Base-by-base conservation (phyloP, 306 rosid genomes). In the Lathyrus aphaca region DNA sequence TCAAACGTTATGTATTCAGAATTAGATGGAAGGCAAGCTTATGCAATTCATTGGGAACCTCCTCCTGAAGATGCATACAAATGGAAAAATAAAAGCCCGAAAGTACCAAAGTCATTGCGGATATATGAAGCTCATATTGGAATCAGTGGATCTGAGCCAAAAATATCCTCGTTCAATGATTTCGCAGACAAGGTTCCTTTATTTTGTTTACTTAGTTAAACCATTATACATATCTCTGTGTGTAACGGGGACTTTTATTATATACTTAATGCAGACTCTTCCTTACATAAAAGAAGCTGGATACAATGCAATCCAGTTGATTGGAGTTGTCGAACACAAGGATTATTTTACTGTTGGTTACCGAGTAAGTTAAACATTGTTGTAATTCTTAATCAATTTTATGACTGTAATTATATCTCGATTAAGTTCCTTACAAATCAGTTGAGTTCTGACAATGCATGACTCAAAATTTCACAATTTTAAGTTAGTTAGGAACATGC, bases 311-410 rank as follows among this genome's bases (percentile, higher is more conserved):
- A 87, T 94, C 74, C 96, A 94, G 86, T 79, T 94, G 79, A 82
- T 94, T 78, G 98, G 98, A 74, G 79, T 87, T 79, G 82, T 84
- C 46, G 97, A 94, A 59, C 98, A 94, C 85, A 88, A 84, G 85
- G 97, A 94, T 91, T 94, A 94, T 79, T 94, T 90, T 61, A 94
- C 97, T 48, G 95, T 94, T 79, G 98, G 97, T 56, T 90, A 90
- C 66, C 82, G 95, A 84, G 98, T 94, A 75, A 86, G 96, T 69
- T 66, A 43, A 67, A 38, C 14, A 1, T 80, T 69, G 64, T 74
- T 71, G 58, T 66, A 8, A 66, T 51, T 68, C 54, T 74, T 18
- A 38, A 32, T 14, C 59, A 29, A 19, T 72, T 61, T 57, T 77
- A 29, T 17, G 59, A 56, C 14, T 23, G 38, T 53, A 32, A 18